Evolutionary conservation across 768 basidiomycete genomes (phyloP).

Genomic region (Tricholomella constricta): DNA sequence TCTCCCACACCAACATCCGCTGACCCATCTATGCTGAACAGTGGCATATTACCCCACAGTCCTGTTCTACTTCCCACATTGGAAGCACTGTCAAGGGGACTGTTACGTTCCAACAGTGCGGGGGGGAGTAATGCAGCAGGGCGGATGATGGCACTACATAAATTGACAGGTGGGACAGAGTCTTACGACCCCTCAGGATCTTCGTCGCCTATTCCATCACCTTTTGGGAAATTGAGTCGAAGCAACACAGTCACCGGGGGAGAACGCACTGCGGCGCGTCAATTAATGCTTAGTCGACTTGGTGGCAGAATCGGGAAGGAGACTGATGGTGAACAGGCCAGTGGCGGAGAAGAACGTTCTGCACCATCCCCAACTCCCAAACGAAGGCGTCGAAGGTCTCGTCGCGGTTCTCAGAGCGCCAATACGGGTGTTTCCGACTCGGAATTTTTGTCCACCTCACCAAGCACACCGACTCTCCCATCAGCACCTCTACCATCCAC

Average conservation of each 20-base stretch:
- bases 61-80: constrained; percentile 69
- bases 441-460: constrained; percentile 49
- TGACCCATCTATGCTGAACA: constrained; percentile 59
- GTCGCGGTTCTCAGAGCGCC: constrained; percentile 45
- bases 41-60: constrained; percentile 66
- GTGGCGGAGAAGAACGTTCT: constrained; percentile 58
- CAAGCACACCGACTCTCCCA: constrained; percentile 62
- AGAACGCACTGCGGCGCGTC: constrained; percentile 73
- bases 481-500: constrained; percentile 51
- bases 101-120: constrained; percentile 92
- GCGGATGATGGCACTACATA: constrained; percentile 77
- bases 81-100: constrained; percentile 74
- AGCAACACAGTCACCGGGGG: constrained; percentile 86
- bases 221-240: constrained; percentile 47
- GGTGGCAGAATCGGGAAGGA: constrained; percentile 60
- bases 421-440: constrained; percentile 55
- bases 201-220: constrained; percentile 53
- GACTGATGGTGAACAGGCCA: constrained; percentile 62
- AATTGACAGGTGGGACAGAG: constrained; percentile 78
- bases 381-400: constrained; percentile 59
- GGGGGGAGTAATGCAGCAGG: constrained; percentile 64
- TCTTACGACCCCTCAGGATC: constrained; percentile 59
- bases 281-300: constrained; percentile 64
- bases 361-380: constrained; percentile 51
- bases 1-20: constrained; percentile 57